Base-by-base conservation (phyloP, 2,329 filamentous ascomycete genomes). In the Purpureocillium lavendulum region DNA sequence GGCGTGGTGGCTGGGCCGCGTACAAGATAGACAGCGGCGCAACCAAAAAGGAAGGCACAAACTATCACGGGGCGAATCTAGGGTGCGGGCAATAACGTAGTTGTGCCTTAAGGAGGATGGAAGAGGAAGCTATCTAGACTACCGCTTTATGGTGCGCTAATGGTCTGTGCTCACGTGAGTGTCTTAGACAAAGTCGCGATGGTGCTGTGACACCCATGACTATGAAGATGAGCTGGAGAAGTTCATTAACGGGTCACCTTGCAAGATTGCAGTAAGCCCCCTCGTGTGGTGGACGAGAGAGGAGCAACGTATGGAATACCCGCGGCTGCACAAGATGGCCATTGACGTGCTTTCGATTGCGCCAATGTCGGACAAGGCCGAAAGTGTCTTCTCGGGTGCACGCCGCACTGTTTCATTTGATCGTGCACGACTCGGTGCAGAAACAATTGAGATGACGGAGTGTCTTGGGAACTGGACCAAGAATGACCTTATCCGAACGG, bases 401-500 rank as follows among this genome's bases (percentile, higher is more conserved):
- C 34, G 35, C 28, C 42, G 33, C 39, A 38, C 32, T 35, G 15
- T 40, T 35, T 44, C 36, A 14, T 44, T 26, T 26, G 21, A 44
- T 21, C 38, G 35, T 33, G 39, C 39, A 37, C 33, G 35, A 16
- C 38, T 41, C 3, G 32, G 34, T 30, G 36, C 36, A 17, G 42
- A 44, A 7, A 40, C 33, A 9, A 44, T 44, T 37, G 30, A 44
- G 39, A 44, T 39, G 33, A 36, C 36, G 12, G 39, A 44, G 39
- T 44, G 42, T 38, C 33, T 44, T 39, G 15, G 42, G 18, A 41
- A 33, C 18, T 44, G 36, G 42, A 40, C 34, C 37, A 39, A 39
- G 21, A 34, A 34, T 15, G 37, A 39, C 37, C 37, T 39, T 29
- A 39, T 41, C 24, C 35, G 30, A 2, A 24, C 35, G 14, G 33